Base-by-base conservation (phyloP, 140 eudicot species). In the Flaveria floridana region DNA sequence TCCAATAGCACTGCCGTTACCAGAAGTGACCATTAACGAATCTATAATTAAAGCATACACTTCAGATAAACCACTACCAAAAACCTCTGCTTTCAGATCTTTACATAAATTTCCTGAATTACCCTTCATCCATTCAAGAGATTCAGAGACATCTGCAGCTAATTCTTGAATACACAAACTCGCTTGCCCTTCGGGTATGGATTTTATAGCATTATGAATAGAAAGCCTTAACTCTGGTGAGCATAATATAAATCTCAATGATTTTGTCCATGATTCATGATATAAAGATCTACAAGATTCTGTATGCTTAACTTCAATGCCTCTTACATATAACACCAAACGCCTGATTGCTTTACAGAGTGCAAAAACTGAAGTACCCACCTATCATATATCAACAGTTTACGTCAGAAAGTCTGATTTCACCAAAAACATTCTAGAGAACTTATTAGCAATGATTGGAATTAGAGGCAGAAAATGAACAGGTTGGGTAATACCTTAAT, bases 111-210 rank as follows among this genome's bases (percentile, higher is more conserved):
- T 72, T 72, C 58, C 73, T 61, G 11, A 19, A 70, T 52, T 74
- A 73, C 70, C 76, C 76, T 85, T 85, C 68, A 88, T 68, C 99
- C 99, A 94, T 56, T 85, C 86, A 66, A 94, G 81, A 18, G 93
- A 81, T 78, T 83, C 87, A 15, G 79, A 81, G 48, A 93, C 55
- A 85, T 93, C 96, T 26, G 83, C 57, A 11, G 73, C 77, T 68
- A 94, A 81, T 19, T 74, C 81, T 55, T 81, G 84, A 69, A 94
- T 75, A 65, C 84, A 82, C 51, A 84, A 89, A 80, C 86, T 82
- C 39, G 79, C 95, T 79, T 94, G 97, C 70, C 99, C 99, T 83
- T 88, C 99, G 0, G 99, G 99, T 64, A 94, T 86, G 52, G 90
- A 76, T 73, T 81, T 86, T 20, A 88, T 71, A 23, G 97, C 99